Base-by-base conservation (phyloP, 2,329 filamentous ascomycete species). In the Tolypocladium tundrense region DNA sequence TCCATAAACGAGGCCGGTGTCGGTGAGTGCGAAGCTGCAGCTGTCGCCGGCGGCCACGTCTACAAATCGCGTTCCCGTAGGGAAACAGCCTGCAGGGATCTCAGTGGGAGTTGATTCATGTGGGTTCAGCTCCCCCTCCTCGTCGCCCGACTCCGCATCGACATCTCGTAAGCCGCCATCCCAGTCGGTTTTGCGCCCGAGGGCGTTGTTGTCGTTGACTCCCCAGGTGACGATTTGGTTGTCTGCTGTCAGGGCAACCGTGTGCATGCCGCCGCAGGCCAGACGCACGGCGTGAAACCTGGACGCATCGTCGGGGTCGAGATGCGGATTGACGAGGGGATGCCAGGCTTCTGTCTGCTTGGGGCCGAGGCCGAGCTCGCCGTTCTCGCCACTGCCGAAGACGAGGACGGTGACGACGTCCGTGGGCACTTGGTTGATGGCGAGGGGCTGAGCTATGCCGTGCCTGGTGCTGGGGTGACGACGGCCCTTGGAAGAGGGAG, bases 341-440 rank as follows among this genome's bases (percentile, higher is more conserved):
- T 9, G 27, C 13, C 9, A 9, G 16, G 54, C 24, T 19, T 27
- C 52, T 66, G 77, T 68, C 90, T 33, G 6, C 31, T 33, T 33
- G 31, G 31, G 6, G 31, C 31, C 90, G 21, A 95, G 82, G 43
- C 90, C 90, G 54, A 94, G 85, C 75, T 94, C 90, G 64, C 90
- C 90, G 21, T 85, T 86, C 60, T 83, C 83, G 45, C 89, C 89
- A 70, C 90, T 88, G 56, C 90, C 90, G 65, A 90, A 93, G 56
- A 92, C 87, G 67, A 86, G 93, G 59, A 94, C 77, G 66, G 91
- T 84, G 59, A 93, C 79, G 39, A 78, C 75, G 62, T 83, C 71
- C 0, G 78, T 83, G 6, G 87, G 88, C 14, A 81, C 57, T 43
- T 63, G 27, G 27, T 31, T 61, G 40, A 61, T 53, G n/a, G 19